A percentile compares a stretch with the other conserved stretches of the same genome.
These are phyloP conservation scores for Sanghuangporus baumii DNA, from an alignment of 1,284 basidiomycete genomes.

Conservation along the genomic window DNA sequence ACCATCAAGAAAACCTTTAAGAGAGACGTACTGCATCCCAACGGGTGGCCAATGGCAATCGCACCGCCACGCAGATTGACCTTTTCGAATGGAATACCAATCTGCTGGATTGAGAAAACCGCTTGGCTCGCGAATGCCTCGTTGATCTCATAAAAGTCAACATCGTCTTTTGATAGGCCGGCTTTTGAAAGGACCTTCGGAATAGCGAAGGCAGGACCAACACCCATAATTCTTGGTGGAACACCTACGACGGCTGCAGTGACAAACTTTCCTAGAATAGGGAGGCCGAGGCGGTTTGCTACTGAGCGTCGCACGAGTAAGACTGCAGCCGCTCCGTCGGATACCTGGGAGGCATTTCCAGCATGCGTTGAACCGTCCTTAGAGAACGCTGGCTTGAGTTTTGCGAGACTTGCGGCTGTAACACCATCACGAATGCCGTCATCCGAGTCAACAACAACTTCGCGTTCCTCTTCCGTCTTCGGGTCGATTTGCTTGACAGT, in stretches of 20 bases:
- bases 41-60: constrained; percentile 84
- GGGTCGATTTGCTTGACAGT: constrained; percentile 74
- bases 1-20: constrained; percentile 2
- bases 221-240: constrained; percentile 85
- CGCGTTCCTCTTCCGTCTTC: constrained; percentile 78
- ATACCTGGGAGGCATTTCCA: constrained; percentile 90
- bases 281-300: constrained; percentile 85
- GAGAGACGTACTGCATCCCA: constrained; percentile 64
- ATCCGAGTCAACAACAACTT: constrained; percentile 80
- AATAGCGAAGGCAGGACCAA: constrained; percentile 90
- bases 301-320: constrained; percentile 82
- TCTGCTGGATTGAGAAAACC: constrained; percentile 70
- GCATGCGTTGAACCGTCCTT: constrained; percentile 92
- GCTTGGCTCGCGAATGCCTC: constrained; percentile 92
- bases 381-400: constrained; percentile 92
- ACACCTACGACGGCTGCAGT: constrained; percentile 77
- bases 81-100: constrained; percentile 74
- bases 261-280: constrained; percentile 91
- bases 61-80: constrained; percentile 89
- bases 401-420: constrained; percentile 78
- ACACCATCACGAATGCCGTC: constrained; percentile 93
- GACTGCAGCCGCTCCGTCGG: constrained; percentile 97
- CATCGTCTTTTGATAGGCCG: constrained; percentile 68
- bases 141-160: constrained; percentile 95
- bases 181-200: constrained; percentile 72